These are phyloP conservation scores for Annulohypoxylon truncatum DNA, from an alignment of 2,329 filamentous ascomycete genomes.

Conservation along the genomic window DNA sequence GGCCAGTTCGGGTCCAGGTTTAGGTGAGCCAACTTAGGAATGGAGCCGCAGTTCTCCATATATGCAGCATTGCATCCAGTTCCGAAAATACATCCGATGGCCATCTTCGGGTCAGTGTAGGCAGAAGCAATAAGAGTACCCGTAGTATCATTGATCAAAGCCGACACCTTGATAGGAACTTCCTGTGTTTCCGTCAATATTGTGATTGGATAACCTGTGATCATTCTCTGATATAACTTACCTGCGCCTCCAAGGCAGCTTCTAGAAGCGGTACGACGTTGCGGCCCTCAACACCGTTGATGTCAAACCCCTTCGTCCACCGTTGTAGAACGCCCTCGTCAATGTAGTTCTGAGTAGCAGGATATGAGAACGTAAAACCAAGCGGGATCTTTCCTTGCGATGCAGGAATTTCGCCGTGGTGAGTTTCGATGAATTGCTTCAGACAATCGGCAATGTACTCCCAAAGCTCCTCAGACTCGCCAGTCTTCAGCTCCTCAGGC, in stretches of 20 bases:
- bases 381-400: slow-evolving; percentile 75
- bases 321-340: slow-evolving; percentile 92
- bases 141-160: slow-evolving; percentile 97
- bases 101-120: slow-evolving; percentile 94
- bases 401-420: slow-evolving; percentile 75
- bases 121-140: slow-evolving; percentile 96
- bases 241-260: slow-evolving; percentile 76
- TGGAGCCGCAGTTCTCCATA: slow-evolving; percentile 91
- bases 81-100: slow-evolving; percentile 97
- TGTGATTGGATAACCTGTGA: neutral
- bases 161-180: slow-evolving; percentile 91
- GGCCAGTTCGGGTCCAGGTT: slow-evolving; percentile 85
- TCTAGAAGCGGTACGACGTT: slow-evolving; percentile 93
- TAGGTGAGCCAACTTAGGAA: slow-evolving; percentile 93
- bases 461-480: slow-evolving; percentile 87
- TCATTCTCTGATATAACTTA: slow-evolving; percentile 51
- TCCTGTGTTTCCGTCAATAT: slow-evolving; percentile 62
- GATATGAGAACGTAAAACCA: slow-evolving; percentile 97
- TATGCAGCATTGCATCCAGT: slow-evolving; percentile 99
- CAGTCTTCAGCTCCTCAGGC: slow-evolving; percentile 91
- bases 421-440: slow-evolving; percentile 87
- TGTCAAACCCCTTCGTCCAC: slow-evolving; percentile 98
- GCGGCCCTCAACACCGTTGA: slow-evolving; percentile 87
- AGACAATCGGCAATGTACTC: slow-evolving; percentile 95
- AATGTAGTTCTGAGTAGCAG: slow-evolving; percentile 91